Conservation (phyloP, 257 asterid species). For the Jaltomata sinuosa region DNA sequence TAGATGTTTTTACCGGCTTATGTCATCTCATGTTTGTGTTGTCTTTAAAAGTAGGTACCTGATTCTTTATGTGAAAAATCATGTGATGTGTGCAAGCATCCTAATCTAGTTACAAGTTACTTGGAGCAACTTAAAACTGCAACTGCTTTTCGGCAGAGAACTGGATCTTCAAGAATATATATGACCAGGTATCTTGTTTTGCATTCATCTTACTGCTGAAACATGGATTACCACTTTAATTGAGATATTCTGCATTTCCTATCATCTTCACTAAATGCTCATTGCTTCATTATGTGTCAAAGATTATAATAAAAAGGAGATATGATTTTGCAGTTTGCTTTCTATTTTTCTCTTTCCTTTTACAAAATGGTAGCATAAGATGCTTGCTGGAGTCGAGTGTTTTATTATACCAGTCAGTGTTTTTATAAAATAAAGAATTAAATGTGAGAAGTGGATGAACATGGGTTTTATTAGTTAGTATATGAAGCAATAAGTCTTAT, state of each 20-base stretch:
- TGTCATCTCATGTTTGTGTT: constrained; percentile 6
- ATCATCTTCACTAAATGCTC: background rate
- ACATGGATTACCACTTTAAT: background rate
- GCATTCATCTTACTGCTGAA: background rate
- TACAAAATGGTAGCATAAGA: background rate
- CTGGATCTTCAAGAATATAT: constrained; percentile 54
- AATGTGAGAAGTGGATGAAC: background rate
- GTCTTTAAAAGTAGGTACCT: constrained; percentile 50
- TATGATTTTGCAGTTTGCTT: background rate
- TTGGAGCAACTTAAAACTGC: constrained; percentile 60
- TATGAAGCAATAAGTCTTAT: background rate
- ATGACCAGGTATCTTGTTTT: constrained; percentile 60
- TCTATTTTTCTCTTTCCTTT: background rate
- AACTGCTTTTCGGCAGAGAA: constrained; percentile 38
- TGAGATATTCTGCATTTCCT: background rate
- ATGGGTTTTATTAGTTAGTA: background rate
- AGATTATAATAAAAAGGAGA: background rate
- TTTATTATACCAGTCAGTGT: background rate
- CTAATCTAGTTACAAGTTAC: constrained; percentile 56
- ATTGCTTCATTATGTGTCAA: background rate
- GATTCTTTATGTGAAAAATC: constrained; percentile 61
- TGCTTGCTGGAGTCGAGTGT: background rate
- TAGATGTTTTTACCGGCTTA: constrained; percentile 1
- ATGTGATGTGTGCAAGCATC: constrained; percentile 83
- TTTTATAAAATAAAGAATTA: background rate